Evolutionary conservation across 1,139 yeast genomes (phyloP).

Genomic region (Meyerozyma athensensis): DNA sequence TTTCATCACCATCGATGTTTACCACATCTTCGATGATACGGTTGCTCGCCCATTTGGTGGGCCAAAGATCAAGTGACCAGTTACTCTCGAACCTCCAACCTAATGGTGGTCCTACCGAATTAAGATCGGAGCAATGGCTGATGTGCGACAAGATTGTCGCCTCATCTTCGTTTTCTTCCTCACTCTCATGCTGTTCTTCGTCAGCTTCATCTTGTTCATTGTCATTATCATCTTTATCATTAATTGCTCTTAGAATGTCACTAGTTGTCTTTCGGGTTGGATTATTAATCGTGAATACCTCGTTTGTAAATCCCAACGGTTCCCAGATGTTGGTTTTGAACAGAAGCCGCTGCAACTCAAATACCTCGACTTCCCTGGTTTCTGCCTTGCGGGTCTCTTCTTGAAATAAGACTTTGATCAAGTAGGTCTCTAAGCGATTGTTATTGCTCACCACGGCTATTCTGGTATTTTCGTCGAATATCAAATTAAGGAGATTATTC

Average conservation of each 20-base stretch:
- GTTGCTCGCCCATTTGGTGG: constrained; percentile 51
- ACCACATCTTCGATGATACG: constrained; percentile 50
- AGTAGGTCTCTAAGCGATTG: constrained; percentile 41
- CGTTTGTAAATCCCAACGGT: constrained; percentile 49
- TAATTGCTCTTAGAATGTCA: neutral
- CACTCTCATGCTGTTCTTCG: constrained; percentile 5
- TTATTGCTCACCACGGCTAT: constrained; percentile 41
- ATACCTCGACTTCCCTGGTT: constrained; percentile 53
- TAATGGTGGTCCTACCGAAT: constrained; percentile 48
- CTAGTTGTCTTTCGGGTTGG: constrained; percentile 20
- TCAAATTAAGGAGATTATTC: constrained; percentile 36
- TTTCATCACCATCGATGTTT: constrained; percentile 59
- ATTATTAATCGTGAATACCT: constrained; percentile 45
- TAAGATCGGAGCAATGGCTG: constrained; percentile 18
- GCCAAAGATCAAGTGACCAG: constrained; percentile 62
- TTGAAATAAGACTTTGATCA: constrained; percentile 22
- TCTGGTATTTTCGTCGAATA: constrained; percentile 61
- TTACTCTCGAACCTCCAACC: constrained; percentile 49
- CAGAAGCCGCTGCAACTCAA: constrained; percentile 62
- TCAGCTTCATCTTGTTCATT: constrained; percentile 15
- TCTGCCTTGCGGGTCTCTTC: constrained; percentile 20
- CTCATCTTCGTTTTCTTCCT: constrained; percentile 3
- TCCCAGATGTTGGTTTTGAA: constrained; percentile 55
- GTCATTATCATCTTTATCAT: constrained; percentile 9
- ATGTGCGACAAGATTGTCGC: constrained; percentile 6